A percentile compares a stretch with the other conserved stretches of the same genome.
Evolutionary conservation across 2,329 filamentous ascomycete species (phyloP).

Genomic region (Ophiostoma himal-ulmi): DNA sequence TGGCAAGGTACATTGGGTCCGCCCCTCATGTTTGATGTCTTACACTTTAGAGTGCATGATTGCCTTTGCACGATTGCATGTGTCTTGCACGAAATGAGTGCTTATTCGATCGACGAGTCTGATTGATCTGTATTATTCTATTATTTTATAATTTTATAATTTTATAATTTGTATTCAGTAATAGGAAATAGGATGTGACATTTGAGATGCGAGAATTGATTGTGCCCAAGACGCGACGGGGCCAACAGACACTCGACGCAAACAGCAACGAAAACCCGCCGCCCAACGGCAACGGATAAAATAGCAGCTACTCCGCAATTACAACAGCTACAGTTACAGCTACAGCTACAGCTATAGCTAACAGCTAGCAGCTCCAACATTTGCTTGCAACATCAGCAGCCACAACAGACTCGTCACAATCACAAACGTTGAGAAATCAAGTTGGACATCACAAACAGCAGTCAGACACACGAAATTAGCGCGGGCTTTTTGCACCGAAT

Average conservation of each 20-base stretch:
- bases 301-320: background rate
- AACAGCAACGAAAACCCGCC: background rate
- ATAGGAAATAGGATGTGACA: too few species aligned
- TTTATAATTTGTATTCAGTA: too few species aligned
- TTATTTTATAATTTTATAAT: background rate
- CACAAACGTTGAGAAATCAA: too few species aligned
- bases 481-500: background rate
- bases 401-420: too few species aligned
- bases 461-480: background rate
- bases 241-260: constrained; percentile 6
- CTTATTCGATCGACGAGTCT: background rate
- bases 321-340: background rate
- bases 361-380: too few species aligned
- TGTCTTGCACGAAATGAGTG: background rate
- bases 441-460: too few species aligned
- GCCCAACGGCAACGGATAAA: background rate
- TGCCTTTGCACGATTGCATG: background rate
- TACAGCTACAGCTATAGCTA: too few species aligned
- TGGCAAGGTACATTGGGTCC: background rate
- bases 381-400: too few species aligned
- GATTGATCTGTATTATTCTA: background rate
- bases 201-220: too few species aligned
- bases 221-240: background rate
- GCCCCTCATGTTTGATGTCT: background rate
- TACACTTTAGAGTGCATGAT: background rate